Evolutionary conservation across 495 filamentous ascomycete species (phyloP), one percentile per base, ranked within the genome.

Genomic region (Xylaria castorea): DNA sequence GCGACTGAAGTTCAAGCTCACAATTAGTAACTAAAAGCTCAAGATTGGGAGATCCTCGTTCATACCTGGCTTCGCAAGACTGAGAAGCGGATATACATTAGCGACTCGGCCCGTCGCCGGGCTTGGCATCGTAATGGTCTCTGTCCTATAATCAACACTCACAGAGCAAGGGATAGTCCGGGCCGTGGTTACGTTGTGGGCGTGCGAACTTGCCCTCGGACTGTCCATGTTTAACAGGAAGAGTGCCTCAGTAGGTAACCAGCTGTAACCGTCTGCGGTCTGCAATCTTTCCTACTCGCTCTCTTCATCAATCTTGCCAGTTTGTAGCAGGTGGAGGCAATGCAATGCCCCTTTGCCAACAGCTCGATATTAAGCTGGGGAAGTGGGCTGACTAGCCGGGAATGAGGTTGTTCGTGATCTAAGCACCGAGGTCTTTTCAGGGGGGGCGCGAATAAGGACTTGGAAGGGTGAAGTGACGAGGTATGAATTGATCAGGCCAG

Each of bases 21-120:
- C 7, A 3, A 61, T 61, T 38, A 61, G 32, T n/a, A 61, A 38
- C 4, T 2, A n/a, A 34, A 36, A 5, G 12, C 27, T 3, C 57
- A 61, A n/a, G 14, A 36, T 61, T 61, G 18, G 32, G 18, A 20
- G 18, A 34, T 61, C 38, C 36, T 16, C 57, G 18, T 38, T 22
- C 2, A n/a, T 36, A 61, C 57, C 57, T 61, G 7, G 57, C 57
- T 61, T 61, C 57, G 16, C 57, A 61, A 61, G 57, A 61, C 57
- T 61, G 32, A 58, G 27, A 12, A 57, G 53, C 12, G 30, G 32
- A 34, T 61, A 61, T 36, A 8, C 16, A 36, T 61, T n/a, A 61
- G 57, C 57, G 18, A 61, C 4, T 34, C 16, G 32, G 57, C 30
- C 27, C 11, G 36, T 36, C 30, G n/a, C 30, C 27, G 27, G 57